These are phyloP conservation scores for Mediolabrus comicus DNA, from an alignment of 108 stramenopile species.

Conservation along the genomic window DNA sequence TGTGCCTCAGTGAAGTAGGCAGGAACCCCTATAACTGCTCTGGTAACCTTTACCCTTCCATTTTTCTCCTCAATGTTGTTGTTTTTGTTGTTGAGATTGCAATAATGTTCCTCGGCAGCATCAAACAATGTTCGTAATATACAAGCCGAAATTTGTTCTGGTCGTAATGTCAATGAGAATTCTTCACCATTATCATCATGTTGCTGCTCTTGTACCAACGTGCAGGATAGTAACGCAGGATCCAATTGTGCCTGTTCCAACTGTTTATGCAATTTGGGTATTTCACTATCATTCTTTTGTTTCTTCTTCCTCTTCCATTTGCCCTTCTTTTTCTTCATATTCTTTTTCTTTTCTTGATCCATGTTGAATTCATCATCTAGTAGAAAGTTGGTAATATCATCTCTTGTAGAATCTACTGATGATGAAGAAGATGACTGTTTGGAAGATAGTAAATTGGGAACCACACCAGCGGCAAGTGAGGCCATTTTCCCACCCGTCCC, in stretches of 20 bases:
- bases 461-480: slow-evolving; percentile 49
- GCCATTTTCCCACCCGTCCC: slow-evolving; percentile 68
- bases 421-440: not conserved
- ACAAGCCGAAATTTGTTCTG: slow-evolving; percentile 80
- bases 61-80: not conserved
- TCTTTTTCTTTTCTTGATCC: not conserved
- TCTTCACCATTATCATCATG: slow-evolving; percentile 4
- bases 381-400: slow-evolving; percentile 3
- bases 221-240: slow-evolving; percentile 53
- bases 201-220: not conserved
- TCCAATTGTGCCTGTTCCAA: slow-evolving; percentile 59
- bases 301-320: slow-evolving; percentile 44
- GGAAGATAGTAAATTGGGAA: slow-evolving; percentile 61
- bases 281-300: slow-evolving; percentile 43
- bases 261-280: slow-evolving; percentile 49
- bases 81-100: slow-evolving; percentile 11
- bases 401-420: not conserved
- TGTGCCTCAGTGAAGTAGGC: slow-evolving; percentile 95
- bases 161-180: slow-evolving; percentile 37
- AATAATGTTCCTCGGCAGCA: slow-evolving; percentile 44
- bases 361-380: slow-evolving; percentile 4
- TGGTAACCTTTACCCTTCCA: slow-evolving; percentile 56
- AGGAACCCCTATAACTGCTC: slow-evolving; percentile 92
- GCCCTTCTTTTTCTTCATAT: not conserved
- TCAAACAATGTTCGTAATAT: slow-evolving; percentile 63